Evolutionary conservation across 768 basidiomycete genomes (phyloP), one percentile per base, ranked within the genome.

Genomic region (Hortiboletus campestris): DNA sequence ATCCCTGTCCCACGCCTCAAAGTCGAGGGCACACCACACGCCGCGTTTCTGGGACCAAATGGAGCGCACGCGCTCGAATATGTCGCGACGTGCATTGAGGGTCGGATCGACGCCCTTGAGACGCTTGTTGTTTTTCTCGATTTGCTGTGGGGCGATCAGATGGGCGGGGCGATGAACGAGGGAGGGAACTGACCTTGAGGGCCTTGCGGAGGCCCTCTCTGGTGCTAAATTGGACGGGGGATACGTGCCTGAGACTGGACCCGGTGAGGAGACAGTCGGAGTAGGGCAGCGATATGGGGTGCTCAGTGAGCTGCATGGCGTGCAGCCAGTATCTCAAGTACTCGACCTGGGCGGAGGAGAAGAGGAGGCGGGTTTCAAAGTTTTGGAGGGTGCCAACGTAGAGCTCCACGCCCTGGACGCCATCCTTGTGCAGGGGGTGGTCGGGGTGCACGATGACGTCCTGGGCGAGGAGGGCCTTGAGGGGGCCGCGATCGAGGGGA

Each of bases 271-370:
- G 81, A 61, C 85, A 91, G 55, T 91, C 84, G 5, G 86, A 87
- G 62, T 88, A 85, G 2, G 92, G 91, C 25, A 94, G 72, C 17
- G 90, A 85, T 40, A 93, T 80, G 42, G 78, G 76, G 17, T 77
- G 68, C 53, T 80, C 75, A 0, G 89, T 90, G 60, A 91, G 75
- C 54, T 78, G 74, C 80, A 86, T 85, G 2, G 85, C 83, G 65
- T 89, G 82, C 49, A 94, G 78, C 86, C 88, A 94, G 69, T 93
- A 92, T 49, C 89, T 78, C 19, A 89, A 70, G 70, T 92, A 94
- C 68, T 94, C 91, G 59, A 93, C 80, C 72, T 94, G 91, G 7
- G 84, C 84, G 16, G 87, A 89, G 25, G 92, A 88, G 66, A 90
- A 91, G 47, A 93, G 74, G 28, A 94, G 78, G n/a, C 91, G 83